Evolutionary conservation across 1,284 basidiomycete genomes (phyloP).

Genomic region (Ustilago bromivora): DNA sequence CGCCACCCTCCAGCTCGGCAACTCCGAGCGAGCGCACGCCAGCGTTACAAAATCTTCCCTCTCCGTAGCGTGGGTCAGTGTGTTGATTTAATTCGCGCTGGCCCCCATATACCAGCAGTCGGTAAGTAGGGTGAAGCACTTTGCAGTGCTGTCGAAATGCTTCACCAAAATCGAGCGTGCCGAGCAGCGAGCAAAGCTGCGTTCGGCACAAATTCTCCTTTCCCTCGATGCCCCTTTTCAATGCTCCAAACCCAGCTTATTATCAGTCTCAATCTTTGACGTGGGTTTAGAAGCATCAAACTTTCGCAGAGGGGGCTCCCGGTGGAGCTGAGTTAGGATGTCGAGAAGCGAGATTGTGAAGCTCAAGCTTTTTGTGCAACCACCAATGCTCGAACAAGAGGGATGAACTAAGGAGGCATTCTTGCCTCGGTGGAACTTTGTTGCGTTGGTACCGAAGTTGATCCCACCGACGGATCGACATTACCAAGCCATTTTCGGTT

Average conservation of each 20-base stretch:
- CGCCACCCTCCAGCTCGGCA: conserved; percentile 13
- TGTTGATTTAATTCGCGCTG: too few relatives aligned
- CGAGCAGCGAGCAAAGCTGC: conserved; percentile 1
- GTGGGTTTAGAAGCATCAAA: background rate
- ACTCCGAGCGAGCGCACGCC: conserved; percentile 5
- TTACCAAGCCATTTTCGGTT: background rate
- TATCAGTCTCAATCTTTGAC: background rate
- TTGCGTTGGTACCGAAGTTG: background rate
- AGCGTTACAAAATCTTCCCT: too few relatives aligned
- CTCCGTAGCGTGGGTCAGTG: too few relatives aligned
- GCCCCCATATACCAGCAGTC: too few relatives aligned
- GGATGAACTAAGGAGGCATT: background rate
- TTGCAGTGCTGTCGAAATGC: too few relatives aligned
- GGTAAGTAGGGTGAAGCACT: too few relatives aligned
- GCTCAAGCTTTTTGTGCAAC: too few relatives aligned
- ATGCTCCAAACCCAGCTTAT: background rate
- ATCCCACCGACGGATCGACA: background rate
- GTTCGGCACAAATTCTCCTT: background rate
- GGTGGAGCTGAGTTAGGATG: too few relatives aligned
- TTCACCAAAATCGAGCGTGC: conserved; percentile 4
- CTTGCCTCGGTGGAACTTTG: background rate
- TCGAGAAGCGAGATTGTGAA: too few relatives aligned
- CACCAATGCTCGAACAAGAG: background rate
- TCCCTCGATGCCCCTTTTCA: background rate
- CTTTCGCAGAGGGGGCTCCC: background rate